These are phyloP conservation scores for Annulohypoxylon maeteangense DNA, from an alignment of 495 filamentous ascomycete genomes.

Conservation along the genomic window DNA sequence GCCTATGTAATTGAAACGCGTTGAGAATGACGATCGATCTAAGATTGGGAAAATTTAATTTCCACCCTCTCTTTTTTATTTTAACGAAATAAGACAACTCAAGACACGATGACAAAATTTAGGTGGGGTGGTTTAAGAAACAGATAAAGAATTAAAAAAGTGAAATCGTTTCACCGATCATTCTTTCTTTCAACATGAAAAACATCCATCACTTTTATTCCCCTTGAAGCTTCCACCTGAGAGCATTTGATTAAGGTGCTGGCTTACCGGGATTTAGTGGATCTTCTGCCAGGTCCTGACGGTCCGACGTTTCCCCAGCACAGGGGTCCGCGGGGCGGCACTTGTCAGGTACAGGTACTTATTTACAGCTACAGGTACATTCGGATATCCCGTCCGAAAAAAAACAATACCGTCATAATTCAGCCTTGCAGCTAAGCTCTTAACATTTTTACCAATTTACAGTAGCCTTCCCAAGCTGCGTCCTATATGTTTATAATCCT, in stretches of 20 bases:
- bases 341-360: conserved; percentile 24
- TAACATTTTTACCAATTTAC: conserved; percentile 13
- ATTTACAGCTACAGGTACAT: background rate
- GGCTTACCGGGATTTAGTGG: conserved; percentile 33
- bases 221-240: conserved; percentile 43
- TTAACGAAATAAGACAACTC: conserved; percentile 23
- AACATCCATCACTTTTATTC: conserved; percentile 30
- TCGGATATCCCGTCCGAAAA: conserved; percentile 10
- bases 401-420: conserved; percentile 22
- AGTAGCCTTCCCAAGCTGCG: conserved; percentile 14
- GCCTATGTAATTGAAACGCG: conserved; percentile 26
- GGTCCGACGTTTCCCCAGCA: conserved; percentile 48
- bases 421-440: conserved; percentile 38
- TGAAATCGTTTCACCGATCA: conserved; percentile 17
- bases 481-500: background rate
- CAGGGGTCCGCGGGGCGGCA: conserved; percentile 16
- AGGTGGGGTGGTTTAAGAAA: conserved; percentile 6
- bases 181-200: conserved; percentile 29
- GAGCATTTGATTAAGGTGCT: conserved; percentile 30
- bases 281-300: conserved; percentile 16
- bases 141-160: conserved; percentile 15
- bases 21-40: conserved; percentile 31
- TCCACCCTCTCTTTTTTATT: conserved; percentile 8
- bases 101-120: conserved; percentile 9
- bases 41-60: conserved; percentile 11